Percentiles rank a stretch among this genome's conserved stretches.
Evolutionary conservation across 192 early-diverging fungal genomes (phyloP).

Genomic region (Umbelopsis sp.): DNA sequence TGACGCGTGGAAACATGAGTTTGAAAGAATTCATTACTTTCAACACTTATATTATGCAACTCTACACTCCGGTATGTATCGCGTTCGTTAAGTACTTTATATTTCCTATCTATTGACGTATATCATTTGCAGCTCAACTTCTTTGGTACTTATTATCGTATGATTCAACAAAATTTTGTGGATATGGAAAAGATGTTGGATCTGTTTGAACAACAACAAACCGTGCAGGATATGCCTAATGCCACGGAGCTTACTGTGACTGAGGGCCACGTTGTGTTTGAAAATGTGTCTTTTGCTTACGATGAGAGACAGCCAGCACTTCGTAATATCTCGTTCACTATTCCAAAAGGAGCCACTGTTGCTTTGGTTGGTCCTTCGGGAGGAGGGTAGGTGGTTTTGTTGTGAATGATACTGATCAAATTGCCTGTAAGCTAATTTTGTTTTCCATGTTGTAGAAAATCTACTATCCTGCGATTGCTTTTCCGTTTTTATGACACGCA

Average conservation of each 20-base stretch:
- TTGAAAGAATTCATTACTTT: constrained; percentile 90
- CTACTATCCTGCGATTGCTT: constrained; percentile 76
- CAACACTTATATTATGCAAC: constrained; percentile 85
- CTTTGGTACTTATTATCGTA: constrained; percentile 94
- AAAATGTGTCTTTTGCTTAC: constrained; percentile 74
- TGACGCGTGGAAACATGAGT: constrained; percentile 68
- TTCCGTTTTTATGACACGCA: constrained; percentile 92
- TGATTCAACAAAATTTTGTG: constrained; percentile 90
- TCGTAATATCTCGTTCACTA: constrained; percentile 67
- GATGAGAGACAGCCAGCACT: constrained; percentile 75
- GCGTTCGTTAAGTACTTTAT: neutral
- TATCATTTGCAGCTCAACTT: constrained; percentile 60
- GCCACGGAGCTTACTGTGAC: constrained; percentile 59
- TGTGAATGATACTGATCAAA: neutral
- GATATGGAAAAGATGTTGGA: constrained; percentile 99
- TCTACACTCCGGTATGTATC: constrained; percentile 82
- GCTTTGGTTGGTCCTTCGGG: constrained; percentile 83
- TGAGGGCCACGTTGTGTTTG: constrained; percentile 69
- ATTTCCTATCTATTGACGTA: neutral
- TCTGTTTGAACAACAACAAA: constrained; percentile 68
- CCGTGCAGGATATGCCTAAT: constrained; percentile 67
- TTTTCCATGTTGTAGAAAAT: constrained; percentile 48
- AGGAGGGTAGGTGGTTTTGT: constrained; percentile 46
- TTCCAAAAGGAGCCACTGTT: constrained; percentile 72
- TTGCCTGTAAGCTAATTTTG: neutral